These are phyloP conservation scores for Oryza punctata DNA, from an alignment of 176 grass and related monocot genomes.

Conservation along the genomic window DNA sequence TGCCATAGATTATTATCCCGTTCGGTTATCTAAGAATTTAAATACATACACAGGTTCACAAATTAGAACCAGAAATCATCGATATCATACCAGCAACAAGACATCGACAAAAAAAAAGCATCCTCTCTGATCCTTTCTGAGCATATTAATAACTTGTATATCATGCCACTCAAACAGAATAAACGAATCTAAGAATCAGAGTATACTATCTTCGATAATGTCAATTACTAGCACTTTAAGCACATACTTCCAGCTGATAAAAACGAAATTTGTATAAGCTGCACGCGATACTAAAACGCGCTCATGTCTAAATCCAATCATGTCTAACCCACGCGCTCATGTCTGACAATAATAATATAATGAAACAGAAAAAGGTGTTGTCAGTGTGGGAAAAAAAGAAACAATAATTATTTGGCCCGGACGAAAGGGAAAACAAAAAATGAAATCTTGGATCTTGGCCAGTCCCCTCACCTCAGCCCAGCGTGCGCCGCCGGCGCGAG, in stretches of 20 bases:
- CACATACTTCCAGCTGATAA: not conserved
- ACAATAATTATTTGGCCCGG: too few species aligned
- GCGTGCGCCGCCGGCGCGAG: constrained; percentile 35
- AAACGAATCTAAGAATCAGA: constrained; percentile 16
- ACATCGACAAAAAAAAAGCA: not conserved
- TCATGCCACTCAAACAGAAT: constrained; percentile 1
- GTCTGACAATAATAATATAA: not conserved
- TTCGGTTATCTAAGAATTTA: not conserved
- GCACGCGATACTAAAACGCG: not conserved
- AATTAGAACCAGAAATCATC: constrained; percentile 6
- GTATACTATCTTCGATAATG: not conserved
- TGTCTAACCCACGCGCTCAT: too few species aligned
- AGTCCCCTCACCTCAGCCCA: constrained; percentile 59
- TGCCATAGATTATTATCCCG: not conserved
- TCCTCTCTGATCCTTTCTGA: not conserved
- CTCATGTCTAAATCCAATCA: not conserved
- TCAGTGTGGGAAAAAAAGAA: too few species aligned
- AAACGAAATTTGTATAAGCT: not conserved
- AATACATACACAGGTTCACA: not conserved
- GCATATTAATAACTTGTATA: constrained; percentile 1
- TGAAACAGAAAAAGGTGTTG: not conserved
- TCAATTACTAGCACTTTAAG: not conserved
- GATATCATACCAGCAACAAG: constrained; percentile 10
- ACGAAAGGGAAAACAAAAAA: not conserved
- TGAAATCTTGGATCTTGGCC: not conserved